phyloP scores from a whole-genome alignment of 2,329 filamentous ascomycete genomes.

The Cordyceps militaris region DNA sequence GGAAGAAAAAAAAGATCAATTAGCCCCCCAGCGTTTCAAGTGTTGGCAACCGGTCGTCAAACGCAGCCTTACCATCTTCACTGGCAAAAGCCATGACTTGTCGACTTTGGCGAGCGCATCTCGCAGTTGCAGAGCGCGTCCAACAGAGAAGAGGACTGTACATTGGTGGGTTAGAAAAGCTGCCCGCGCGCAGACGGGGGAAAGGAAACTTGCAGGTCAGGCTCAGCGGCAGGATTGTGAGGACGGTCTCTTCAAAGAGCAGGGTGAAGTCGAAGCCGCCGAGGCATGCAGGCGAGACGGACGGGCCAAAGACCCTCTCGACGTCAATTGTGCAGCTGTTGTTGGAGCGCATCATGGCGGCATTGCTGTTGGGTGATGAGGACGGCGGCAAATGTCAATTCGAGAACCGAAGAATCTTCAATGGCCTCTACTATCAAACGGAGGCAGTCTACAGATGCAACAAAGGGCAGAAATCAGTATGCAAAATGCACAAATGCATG shows the following conservation, averaged over 20 bases:
- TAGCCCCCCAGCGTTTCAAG: neutral
- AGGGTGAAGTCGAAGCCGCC: conserved; percentile 25
- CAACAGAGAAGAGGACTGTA: neutral
- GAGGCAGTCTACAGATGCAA: neutral
- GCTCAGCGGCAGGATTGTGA: conserved; percentile 19
- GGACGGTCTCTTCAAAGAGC: conserved; percentile 22
- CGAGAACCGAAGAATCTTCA: neutral
- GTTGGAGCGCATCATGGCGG: neutral
- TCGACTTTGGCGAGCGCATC: conserved; percentile 2
- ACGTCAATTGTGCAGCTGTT: conserved; percentile 6
- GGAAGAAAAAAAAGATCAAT: no score
- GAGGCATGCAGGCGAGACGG: conserved; percentile 17
- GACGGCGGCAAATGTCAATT: neutral
- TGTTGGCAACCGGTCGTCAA: no score
- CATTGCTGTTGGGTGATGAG: neutral
- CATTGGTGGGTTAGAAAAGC: neutral
- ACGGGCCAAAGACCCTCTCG: conserved; percentile 16
- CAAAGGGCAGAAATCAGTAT: neutral
- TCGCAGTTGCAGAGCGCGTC: conserved; percentile 13
- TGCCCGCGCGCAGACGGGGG: no score
- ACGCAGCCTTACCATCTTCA: neutral
- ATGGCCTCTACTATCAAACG: neutral
- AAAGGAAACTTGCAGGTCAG: conserved; percentile 13
- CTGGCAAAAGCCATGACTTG: conserved; percentile 4
- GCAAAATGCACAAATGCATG: neutral